Base-by-base conservation (phyloP, 2,329 filamentous ascomycete genomes). In the Fusarium nanum region DNA sequence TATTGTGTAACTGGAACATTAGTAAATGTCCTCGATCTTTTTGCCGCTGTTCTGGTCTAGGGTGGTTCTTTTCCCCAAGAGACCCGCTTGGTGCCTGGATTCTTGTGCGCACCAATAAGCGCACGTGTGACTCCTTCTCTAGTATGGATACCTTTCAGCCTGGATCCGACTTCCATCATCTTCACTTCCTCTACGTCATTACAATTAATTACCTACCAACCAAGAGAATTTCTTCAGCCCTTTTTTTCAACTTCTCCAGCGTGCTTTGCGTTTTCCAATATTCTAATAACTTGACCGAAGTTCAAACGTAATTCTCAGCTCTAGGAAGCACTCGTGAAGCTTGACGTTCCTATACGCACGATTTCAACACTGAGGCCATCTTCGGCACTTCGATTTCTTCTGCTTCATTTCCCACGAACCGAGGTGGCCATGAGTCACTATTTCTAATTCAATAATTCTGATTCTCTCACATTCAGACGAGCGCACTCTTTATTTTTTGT, bases 161-260 rank as follows among this genome's bases (percentile, higher is more conserved):
- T 60, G 47, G 60, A 48, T 42, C 18, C n/a, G 16, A 14, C 42
- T 45, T 54, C 25, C 10, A 27, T 27, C 67, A 56, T 45, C 55
- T 49, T 47, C 27, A 64, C 53, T 64, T 65, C 27, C n/a, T 55
- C 25, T 69, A 68, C 69, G 68, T 72, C 68, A 72, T 71, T 49
- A 49, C 45, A 46, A 16, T 22, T 30, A 44, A 56, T 56, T 28
- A 46, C 41, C 34, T 30, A 22, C 34, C 37, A 60, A 50, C 50
- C 12, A 30, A 37, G 40, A 13, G 52, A 45, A 42, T 50, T 46
- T 30, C 22, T 46, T 34, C 8, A 25, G n/a, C 32, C 18, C 10
- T 37, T 53, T 34, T 44, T 71, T 42, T 34, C 37, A 50, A 44
- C 45, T 32, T 37, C 13, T 37, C 16, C 20, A 32, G 22, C 18